These are phyloP conservation scores for Zasmidium angulare DNA, from an alignment of 2,329 filamentous ascomycete genomes.

Conservation along the genomic window DNA sequence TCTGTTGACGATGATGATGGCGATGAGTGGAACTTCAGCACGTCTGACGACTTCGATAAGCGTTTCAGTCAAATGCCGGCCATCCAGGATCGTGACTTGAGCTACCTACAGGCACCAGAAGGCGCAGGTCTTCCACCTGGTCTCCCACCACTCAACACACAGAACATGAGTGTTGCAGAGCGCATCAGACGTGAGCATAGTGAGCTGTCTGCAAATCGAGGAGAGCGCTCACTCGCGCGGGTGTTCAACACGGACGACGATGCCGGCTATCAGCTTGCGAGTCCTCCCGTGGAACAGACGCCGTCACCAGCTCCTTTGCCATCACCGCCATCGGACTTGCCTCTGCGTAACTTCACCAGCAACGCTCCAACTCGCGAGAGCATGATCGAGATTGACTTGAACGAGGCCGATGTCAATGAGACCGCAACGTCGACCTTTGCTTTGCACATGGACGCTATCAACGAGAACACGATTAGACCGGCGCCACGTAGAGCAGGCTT, in stretches of 20 bases:
- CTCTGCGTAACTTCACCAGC: conserved; percentile 45
- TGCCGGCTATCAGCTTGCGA: conserved; percentile 56
- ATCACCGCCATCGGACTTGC: conserved; percentile 50
- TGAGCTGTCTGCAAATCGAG: conserved; percentile 58
- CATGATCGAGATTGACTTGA: conserved; percentile 59
- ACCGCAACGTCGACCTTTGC: conserved; percentile 48
- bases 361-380: conserved; percentile 49
- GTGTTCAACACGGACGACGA: conserved; percentile 55
- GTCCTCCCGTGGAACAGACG: conserved; percentile 42
- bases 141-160: conserved; percentile 18
- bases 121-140: conserved; percentile 23
- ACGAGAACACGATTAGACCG: conserved; percentile 23
- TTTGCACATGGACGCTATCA: conserved; percentile 35
- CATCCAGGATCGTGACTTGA: conserved; percentile 21
- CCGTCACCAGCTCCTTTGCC: conserved; percentile 20
- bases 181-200: conserved; percentile 52
- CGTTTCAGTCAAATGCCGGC: conserved; percentile 35
- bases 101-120: conserved; percentile 21
- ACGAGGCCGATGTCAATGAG: conserved; percentile 52
- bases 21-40: conserved; percentile 63
- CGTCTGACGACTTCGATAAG: conserved; percentile 59
- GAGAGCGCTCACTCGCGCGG: conserved; percentile 56
- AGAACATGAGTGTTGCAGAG: conserved; percentile 26
- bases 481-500: conserved; percentile 3
- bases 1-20: conserved; percentile 41